Conservation (phyloP, 1,284 basidiomycete species). For the Leccinum fuscescens region DNA sequence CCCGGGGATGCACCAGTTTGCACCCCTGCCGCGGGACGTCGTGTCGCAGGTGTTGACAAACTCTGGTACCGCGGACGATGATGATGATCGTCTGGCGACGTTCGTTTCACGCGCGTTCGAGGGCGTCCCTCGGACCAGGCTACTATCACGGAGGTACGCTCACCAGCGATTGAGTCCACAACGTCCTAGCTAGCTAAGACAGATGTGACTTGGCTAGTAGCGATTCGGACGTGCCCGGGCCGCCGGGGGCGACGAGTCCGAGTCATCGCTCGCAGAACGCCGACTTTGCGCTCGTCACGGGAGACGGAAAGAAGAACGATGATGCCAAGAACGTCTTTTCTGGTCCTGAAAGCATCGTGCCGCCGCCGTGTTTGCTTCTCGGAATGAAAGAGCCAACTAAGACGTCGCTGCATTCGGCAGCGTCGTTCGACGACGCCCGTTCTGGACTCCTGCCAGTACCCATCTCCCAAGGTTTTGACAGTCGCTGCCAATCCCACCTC, state of each 20-base stretch:
- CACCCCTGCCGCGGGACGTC: constrained; percentile 12
- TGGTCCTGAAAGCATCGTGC: not conserved
- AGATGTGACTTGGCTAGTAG: constrained; percentile 4
- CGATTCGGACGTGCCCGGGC: not conserved
- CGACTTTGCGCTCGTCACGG: constrained; percentile 19
- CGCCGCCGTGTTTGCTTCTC: constrained; percentile 15
- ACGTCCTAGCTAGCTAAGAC: constrained; percentile 5
- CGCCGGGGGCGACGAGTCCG: not conserved
- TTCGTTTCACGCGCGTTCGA: constrained; percentile 16
- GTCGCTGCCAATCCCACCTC: constrained; percentile 13
- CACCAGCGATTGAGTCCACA: not conserved
- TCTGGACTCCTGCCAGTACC: not conserved
- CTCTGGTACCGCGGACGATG: not conserved
- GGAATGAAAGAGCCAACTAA: constrained; percentile 12
- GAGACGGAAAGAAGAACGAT: not conserved
- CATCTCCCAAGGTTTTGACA: constrained; percentile 15
- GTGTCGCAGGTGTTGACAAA: constrained; percentile 14
- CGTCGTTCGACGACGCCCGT: not conserved
- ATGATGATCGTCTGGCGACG: constrained; percentile 1
- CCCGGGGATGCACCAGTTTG: not conserved
- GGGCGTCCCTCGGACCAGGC: constrained; percentile 13
- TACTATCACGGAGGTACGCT: constrained; percentile 19
- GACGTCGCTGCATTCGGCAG: not conserved
- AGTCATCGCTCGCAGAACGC: constrained; percentile 1
- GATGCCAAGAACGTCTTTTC: not conserved